Percentiles rank a stretch among this genome's conserved stretches.
phyloP scores from a whole-genome alignment of 2,329 filamentous ascomycete genomes.

The Nannizziopsis arthrosporioides region DNA sequence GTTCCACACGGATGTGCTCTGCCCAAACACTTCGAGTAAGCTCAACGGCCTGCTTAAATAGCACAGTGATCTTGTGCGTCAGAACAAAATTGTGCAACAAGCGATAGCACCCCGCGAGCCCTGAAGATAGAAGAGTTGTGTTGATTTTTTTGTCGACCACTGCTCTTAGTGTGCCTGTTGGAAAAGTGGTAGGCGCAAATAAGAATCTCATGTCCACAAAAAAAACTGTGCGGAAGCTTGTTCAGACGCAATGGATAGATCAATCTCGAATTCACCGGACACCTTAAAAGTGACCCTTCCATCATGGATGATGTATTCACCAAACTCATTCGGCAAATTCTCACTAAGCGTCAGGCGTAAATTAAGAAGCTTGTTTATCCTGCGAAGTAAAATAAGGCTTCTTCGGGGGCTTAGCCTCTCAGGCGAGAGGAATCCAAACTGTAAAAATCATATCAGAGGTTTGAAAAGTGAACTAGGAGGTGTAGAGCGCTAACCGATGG shows the following conservation, averaged over 20 bases:
- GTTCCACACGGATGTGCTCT: slow-evolving; percentile 63
- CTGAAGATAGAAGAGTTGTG: slow-evolving; percentile 54
- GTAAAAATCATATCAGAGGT: slow-evolving; percentile 6
- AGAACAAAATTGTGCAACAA: slow-evolving; percentile 79
- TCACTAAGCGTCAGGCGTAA: slow-evolving; percentile 79
- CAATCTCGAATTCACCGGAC: slow-evolving; percentile 76
- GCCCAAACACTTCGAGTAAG: slow-evolving; percentile 64
- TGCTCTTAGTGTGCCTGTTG: slow-evolving; percentile 49
- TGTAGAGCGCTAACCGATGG: slow-evolving; percentile 50
- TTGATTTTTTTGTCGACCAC: slow-evolving; percentile 64
- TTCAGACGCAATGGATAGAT: slow-evolving; percentile 81
- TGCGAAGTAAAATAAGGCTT: slow-evolving; percentile 61
- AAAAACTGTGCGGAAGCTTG: slow-evolving; percentile 74
- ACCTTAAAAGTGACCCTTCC: slow-evolving; percentile 87
- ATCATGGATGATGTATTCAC: slow-evolving; percentile 63
- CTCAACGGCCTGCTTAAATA: slow-evolving; percentile 63
- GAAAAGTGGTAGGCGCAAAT: slow-evolving; percentile 61
- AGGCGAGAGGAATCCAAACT: slow-evolving; percentile 67
- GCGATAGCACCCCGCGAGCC: slow-evolving; percentile 68
- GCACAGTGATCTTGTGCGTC: slow-evolving; percentile 77
- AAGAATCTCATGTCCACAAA: slow-evolving; percentile 79
- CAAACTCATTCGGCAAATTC: slow-evolving; percentile 65
- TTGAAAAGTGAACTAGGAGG: not conserved
- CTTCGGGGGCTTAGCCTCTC: slow-evolving; percentile 59
- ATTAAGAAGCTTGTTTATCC: slow-evolving; percentile 72